Conservation (phyloP, 2,329 filamentous ascomycete species). For the Cladorrhinum sp. region DNA sequence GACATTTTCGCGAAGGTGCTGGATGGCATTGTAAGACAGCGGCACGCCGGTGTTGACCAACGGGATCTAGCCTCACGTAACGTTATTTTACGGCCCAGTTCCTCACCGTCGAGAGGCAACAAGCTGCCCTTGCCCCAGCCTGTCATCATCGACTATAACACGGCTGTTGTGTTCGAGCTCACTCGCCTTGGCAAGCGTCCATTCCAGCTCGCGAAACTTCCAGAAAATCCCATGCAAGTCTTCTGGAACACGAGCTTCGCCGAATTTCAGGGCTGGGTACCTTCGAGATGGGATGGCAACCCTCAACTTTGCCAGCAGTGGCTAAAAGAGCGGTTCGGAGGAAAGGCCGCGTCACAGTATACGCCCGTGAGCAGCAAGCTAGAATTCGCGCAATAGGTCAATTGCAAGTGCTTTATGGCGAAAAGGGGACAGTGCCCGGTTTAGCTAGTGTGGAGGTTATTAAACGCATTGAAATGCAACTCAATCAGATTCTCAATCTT, state of each 20-base stretch:
- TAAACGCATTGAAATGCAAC: too few species aligned
- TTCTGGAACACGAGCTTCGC: slow-evolving; percentile 5
- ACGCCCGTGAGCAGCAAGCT: not conserved
- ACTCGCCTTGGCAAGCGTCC: not conserved
- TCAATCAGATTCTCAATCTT: too few species aligned
- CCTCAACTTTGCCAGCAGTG: not conserved
- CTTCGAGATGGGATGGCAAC: not conserved
- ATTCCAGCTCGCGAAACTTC: not conserved
- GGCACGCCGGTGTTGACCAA: slow-evolving; percentile 4
- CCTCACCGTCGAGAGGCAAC: not conserved
- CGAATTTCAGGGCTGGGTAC: slow-evolving; percentile 3
- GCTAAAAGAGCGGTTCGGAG: slow-evolving; percentile 9
- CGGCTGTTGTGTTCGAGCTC: slow-evolving; percentile 1
- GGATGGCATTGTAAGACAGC: not conserved
- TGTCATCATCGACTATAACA: slow-evolving; percentile 10
- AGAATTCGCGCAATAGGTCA: not conserved
- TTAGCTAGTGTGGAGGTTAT: too few species aligned
- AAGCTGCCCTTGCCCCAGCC: not conserved
- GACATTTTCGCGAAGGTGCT: not conserved
- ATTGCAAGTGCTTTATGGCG: too few species aligned
- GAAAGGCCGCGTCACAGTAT: slow-evolving; percentile 2
- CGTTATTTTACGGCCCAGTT: slow-evolving; percentile 1
- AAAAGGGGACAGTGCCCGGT: too few species aligned
- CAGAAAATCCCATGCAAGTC: slow-evolving; percentile 7
- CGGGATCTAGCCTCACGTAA: slow-evolving; percentile 12